Base-by-base conservation (phyloP, 495 filamentous ascomycete species). In the Penicillium coprophilum region DNA sequence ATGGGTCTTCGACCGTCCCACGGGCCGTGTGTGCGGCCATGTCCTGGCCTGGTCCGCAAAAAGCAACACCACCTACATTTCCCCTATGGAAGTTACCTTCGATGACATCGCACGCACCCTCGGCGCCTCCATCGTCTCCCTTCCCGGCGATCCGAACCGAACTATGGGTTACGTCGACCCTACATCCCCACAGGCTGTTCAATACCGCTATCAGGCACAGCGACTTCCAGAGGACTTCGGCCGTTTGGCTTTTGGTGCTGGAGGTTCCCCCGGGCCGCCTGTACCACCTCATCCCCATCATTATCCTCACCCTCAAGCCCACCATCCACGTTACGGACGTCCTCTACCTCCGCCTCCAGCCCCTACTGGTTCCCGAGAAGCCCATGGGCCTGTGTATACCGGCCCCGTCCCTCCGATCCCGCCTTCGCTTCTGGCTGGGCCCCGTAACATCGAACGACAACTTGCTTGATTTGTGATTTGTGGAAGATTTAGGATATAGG, bases 61-160 rank as follows among this genome's bases (percentile, higher is more conserved):
- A 55, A 91, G 83, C 62, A 79, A 82, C 58, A 85, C 87, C 31
- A 89, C 90, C 9, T 96, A 94, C 72, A 92, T 97, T 58, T 89
- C 89, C 54, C 93, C 93, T 3, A 97, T 97, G 93, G 89, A 97
- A 50, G 81, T 96, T 6, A 73, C 95, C 19, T 77, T 97, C 15
- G 80, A 86, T 36, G 93, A 97, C 64, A 96, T 97, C 56, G 83
- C 85, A 19, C 83, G 85, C 41, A 89, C 86, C 1, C 76, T 97
- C 6, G 81, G 73, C 20, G 77, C 77, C 28, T 69, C 67, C 13
- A 60, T 65, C 15, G 68, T 80, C 46, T 62, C 66, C 23, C 69
- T 80, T 8, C 75, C 77, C 17, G 73, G 71, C 28, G 59, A 64
- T 31, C 68, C 71, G 11, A 57, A 66, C 34, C 68, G 66, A 9